Evolutionary conservation across 1,284 basidiomycete genomes (phyloP).

Genomic region (Puccinia brachypodii): DNA sequence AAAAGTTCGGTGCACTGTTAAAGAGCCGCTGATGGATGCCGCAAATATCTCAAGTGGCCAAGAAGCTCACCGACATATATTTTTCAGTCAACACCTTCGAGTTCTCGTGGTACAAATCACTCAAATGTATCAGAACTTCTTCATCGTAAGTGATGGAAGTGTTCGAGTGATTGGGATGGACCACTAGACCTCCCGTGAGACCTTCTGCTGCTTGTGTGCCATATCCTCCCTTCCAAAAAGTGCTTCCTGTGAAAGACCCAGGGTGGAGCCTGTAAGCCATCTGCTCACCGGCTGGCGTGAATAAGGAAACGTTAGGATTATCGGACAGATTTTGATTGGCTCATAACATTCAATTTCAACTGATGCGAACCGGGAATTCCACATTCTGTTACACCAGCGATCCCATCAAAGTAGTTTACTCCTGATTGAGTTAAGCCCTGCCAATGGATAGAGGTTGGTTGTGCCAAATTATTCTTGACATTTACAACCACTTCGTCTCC

Average conservation of each 20-base stretch:
- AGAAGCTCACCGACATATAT: slow-evolving; percentile 43
- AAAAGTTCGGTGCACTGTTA: not conserved
- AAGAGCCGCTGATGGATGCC: not conserved
- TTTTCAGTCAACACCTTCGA: slow-evolving; percentile 16
- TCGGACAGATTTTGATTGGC: not conserved
- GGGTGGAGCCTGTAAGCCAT: slow-evolving; percentile 50
- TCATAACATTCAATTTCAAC: not conserved
- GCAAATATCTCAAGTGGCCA: not conserved
- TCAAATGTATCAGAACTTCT: slow-evolving; percentile 38
- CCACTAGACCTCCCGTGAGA: slow-evolving; percentile 41
- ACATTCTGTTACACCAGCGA: slow-evolving; percentile 54
- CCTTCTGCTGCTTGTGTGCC: slow-evolving; percentile 40
- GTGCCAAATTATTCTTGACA: slow-evolving; percentile 50
- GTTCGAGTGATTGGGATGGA: slow-evolving; percentile 37
- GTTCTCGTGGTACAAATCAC: slow-evolving; percentile 46
- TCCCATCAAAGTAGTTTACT: slow-evolving; percentile 50
- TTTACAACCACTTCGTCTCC: slow-evolving; percentile 50
- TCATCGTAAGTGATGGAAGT: slow-evolving; percentile 34
- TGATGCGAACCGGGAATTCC: slow-evolving; percentile 51
- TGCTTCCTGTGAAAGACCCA: slow-evolving; percentile 48
- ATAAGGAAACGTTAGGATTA: not conserved
- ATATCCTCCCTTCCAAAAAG: slow-evolving; percentile 50
- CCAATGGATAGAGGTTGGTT: slow-evolving; percentile 50
- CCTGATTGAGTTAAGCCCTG: slow-evolving; percentile 50
- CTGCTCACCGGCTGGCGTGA: slow-evolving; percentile 29